Conservation (phyloP, 768 basidiomycete species). For the Lentinula lateritia region DNA sequence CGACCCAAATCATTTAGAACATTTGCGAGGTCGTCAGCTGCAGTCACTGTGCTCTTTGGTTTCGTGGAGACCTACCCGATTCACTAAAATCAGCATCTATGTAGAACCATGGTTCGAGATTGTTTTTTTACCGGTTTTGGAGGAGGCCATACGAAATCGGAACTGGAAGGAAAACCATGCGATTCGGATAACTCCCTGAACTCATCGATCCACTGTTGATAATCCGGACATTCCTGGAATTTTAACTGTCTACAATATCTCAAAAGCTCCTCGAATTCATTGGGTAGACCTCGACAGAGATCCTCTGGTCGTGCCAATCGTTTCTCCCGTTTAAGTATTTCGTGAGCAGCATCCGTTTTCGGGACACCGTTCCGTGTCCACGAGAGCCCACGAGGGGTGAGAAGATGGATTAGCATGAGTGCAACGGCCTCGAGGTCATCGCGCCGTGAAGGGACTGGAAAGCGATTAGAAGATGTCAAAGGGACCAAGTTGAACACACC, state of each 20-base stretch:
- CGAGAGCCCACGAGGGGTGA: constrained; percentile 68
- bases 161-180: constrained; percentile 49
- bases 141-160: constrained; percentile 71
- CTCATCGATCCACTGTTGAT: constrained; percentile 56
- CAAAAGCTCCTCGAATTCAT: constrained; percentile 73
- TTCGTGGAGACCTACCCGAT: constrained; percentile 23
- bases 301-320: constrained; percentile 54
- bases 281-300: constrained; percentile 63
- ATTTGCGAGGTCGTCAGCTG: constrained; percentile 44
- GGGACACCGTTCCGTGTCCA: constrained; percentile 84
- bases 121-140: constrained; percentile 12
- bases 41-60: constrained; percentile 26
- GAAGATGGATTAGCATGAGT: constrained; percentile 75
- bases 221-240: constrained; percentile 68
- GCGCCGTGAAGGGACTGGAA: constrained; percentile 66
- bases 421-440: constrained; percentile 77
- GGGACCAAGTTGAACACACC: constrained; percentile 31
- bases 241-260: constrained; percentile 64
- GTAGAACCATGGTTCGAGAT: constrained; percentile 3
- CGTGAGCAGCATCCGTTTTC: constrained; percentile 59
- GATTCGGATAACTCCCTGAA: constrained; percentile 60
- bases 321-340: constrained; percentile 61
- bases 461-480: not conserved
- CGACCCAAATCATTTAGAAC: constrained; percentile 57
- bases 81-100: not conserved